These are phyloP conservation scores for Tolypocladium cylindrosporum DNA, from an alignment of 2,329 filamentous ascomycete species.

Conservation along the genomic window DNA sequence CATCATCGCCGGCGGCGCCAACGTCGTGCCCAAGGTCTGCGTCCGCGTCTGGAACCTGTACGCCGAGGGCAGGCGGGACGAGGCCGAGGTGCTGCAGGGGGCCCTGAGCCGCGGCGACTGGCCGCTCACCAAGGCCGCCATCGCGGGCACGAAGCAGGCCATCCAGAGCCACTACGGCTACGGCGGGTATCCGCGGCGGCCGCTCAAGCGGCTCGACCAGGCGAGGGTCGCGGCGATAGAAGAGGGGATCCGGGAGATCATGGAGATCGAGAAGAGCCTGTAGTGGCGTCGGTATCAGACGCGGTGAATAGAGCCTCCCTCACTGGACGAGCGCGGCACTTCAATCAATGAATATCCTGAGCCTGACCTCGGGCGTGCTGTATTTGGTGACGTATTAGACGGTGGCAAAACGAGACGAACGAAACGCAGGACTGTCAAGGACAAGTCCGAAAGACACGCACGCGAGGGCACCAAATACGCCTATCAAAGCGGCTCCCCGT, in stretches of 20 bases:
- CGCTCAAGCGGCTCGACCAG: slow-evolving; percentile 56
- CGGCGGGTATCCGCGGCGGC: slow-evolving; percentile 64
- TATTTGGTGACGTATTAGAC: too few species aligned
- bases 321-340: too few species aligned
- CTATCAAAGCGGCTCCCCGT: too few species aligned
- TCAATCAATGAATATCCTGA: too few species aligned
- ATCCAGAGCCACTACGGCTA: slow-evolving; percentile 77
- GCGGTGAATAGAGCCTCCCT: too few species aligned
- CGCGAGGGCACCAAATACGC: too few species aligned
- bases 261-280: slow-evolving; percentile 52
- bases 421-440: too few species aligned
- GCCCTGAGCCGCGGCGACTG: slow-evolving; percentile 72
- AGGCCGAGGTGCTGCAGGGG: slow-evolving; percentile 68
- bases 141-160: slow-evolving; percentile 77
- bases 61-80: slow-evolving; percentile 59
- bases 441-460: too few species aligned
- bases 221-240: slow-evolving; percentile 42
- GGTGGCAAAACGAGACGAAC: too few species aligned
- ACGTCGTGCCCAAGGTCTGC: slow-evolving; percentile 75
- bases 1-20: slow-evolving; percentile 78
- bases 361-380: too few species aligned
- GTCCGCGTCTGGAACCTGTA: slow-evolving; percentile 72
- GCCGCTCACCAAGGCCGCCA: slow-evolving; percentile 72
- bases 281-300: slow-evolving; percentile 10
- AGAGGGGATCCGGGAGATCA: slow-evolving; percentile 50